Base-by-base conservation (phyloP, 2,329 filamentous ascomycete genomes). In the Stagonosporopsis chrysanthemi region DNA sequence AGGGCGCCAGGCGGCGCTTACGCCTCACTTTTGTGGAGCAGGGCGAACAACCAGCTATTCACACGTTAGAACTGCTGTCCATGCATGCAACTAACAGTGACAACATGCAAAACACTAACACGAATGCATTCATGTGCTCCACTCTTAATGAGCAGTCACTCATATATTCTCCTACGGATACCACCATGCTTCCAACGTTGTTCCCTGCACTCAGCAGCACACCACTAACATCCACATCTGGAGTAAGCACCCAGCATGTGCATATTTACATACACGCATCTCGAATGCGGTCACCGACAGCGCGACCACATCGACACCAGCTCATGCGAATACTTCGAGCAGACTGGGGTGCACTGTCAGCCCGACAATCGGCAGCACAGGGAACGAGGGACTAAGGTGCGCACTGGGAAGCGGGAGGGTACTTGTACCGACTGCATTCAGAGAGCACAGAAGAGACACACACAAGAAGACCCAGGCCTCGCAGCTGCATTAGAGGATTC, bases 231-330 rank as follows among this genome's bases (percentile, higher is more conserved):
- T 22, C 5, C 6, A 17, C 31, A 17, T 33, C 4, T 38, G n/a
- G 14, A 29, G 4, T 4, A 9, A n/a, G 38, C 11, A 11, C 17
- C 35, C 11, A 45, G n/a, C 15, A 71, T 70, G 67, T 71, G 68
- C 52, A 62, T 58, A 24, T 69, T 64, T 38, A 68, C 63, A 45
- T 67, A 45, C 36, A 59, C 40, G 44, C 52, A 55, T 41, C 54
- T 61, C 17, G 64, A 69, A 19, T 68, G 67, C 46, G 64, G 64
- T 7, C 67, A 71, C 28, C 53, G 56, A 9, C 46, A 45, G 8
- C 51, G 62, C 39, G 67, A 71, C 29, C 55, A 66, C 28, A 62
- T 65, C 26, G 62, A 66, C 35, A 58, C 60, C 29, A 39, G 43
- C 31, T 47, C 50, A 19, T 69, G 67, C 56, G 39, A 52, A 38